Evolutionary conservation across 2,329 filamentous ascomycete species (phyloP), one percentile per base, ranked within the genome.

Genomic region (Acrocalymma vagum): DNA sequence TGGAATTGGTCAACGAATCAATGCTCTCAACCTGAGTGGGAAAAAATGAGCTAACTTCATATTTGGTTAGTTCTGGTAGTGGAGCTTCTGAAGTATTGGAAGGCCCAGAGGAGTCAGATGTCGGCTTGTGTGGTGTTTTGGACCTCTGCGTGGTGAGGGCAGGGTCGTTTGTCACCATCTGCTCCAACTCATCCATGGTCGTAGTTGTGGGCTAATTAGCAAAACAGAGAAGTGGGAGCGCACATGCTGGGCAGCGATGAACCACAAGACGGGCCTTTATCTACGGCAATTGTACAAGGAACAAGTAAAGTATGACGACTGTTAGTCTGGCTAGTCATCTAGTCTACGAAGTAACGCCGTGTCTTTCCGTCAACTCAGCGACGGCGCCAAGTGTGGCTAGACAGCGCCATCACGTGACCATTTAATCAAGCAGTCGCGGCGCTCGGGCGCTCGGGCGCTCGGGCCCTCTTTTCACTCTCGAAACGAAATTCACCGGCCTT

Each of bases 131-230:
- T 30, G 48, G 33, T 21, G 35, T 37, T 30, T 45, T 35, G 5
- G 54, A 52, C 30, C 37, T 53, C 20, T 50, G 40, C 26, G 46
- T 37, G 13, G 57, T 59, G 35, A 63, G 44, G 14, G 60, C 62
- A 23, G 62, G 62, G 34, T 65, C 58, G 33, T 66, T 45, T 20
- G 59, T 55, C 2, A 40, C 53, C 18, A 63, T 57, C 13, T 50
- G 55, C 21, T 63, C 51, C 20, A 65, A 24, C 26, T 60, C 60
- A 45, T 66, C 57, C 63, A 66, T 66, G 6, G 11, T 44, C 21
- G 34, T 29, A 18, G 24, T 25, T 25, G 13, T 26, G 3, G 13
- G 21, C 16, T 27, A 6, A 7, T 13, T 11, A 24, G 16, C 29
- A 25, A 25, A 28, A 6, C 5, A 17, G 21, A 6, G 14, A 14